Conservation (phyloP, 2,329 filamentous ascomycete species). For the Dryadomyces sulphureus region DNA sequence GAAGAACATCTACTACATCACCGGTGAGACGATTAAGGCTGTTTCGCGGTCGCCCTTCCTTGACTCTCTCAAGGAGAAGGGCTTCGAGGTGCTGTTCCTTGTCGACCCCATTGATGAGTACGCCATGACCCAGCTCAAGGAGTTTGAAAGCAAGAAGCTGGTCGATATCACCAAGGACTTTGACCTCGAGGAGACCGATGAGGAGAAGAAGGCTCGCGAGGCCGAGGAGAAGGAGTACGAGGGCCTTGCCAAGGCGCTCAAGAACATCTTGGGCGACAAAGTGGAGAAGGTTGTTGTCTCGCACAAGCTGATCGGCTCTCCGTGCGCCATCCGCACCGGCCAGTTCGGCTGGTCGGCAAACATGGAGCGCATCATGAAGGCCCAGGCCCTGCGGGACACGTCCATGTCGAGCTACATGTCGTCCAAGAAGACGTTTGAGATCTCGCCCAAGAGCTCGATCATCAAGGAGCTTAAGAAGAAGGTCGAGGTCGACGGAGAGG, state of each 20-base stretch:
- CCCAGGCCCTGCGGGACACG: conserved; percentile 97
- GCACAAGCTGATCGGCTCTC: conserved; percentile 88
- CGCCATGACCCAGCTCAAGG: conserved; percentile 99
- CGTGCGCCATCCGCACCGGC: conserved; percentile 97
- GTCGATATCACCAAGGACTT: conserved; percentile 99
- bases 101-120: conserved; percentile 99
- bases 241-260: conserved; percentile 84
- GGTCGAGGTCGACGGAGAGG: conserved; percentile 94
- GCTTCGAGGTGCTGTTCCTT: conserved; percentile 98
- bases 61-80: conserved; percentile 95
- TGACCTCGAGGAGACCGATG: conserved; percentile 98
- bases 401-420: conserved; percentile 99
- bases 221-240: conserved; percentile 98
- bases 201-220: conserved; percentile 96
- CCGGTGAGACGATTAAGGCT: conserved; percentile 97
- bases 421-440: conserved; percentile 99
- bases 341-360: conserved; percentile 99
- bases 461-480: conserved; percentile 99
- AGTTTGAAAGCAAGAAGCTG: conserved; percentile 99
- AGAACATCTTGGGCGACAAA: conserved; percentile 98
- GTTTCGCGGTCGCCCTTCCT: conserved; percentile 98
- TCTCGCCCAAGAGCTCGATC: conserved; percentile 96
- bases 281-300: conserved; percentile 99
- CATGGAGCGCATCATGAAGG: conserved; percentile 99
- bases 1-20: conserved; percentile 99